These are phyloP conservation scores for Phytophthora cryptogea DNA, from an alignment of 352 stramenopile species.

Conservation along the genomic window DNA sequence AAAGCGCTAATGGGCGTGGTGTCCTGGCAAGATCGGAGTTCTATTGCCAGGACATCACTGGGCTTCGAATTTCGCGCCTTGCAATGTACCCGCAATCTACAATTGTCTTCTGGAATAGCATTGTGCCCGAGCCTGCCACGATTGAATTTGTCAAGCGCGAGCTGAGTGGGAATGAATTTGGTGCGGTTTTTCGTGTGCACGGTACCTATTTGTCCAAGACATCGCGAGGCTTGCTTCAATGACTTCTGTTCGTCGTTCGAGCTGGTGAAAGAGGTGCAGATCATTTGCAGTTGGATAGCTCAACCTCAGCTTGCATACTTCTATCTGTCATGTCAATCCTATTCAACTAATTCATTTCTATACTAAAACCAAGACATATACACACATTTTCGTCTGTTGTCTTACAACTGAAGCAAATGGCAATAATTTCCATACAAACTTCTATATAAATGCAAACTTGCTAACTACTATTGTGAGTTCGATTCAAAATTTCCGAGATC, in stretches of 20 bases:
- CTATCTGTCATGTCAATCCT: background rate
- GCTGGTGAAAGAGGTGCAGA: background rate
- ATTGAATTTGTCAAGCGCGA: slow-evolving; percentile 4
- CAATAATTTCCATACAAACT: slow-evolving; percentile 5
- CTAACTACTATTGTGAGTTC: background rate
- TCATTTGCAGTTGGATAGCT: slow-evolving; percentile 2
- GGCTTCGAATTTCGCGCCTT: background rate
- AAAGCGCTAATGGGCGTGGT: background rate
- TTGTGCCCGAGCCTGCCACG: slow-evolving; percentile 4
- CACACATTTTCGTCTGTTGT: background rate
- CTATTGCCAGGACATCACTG: background rate
- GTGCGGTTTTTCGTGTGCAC: background rate
- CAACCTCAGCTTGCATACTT: background rate
- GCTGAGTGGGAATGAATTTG: background rate
- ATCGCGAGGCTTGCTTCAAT: background rate
- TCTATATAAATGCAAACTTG: slow-evolving; percentile 10
- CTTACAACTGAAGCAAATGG: background rate
- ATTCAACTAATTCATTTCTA: slow-evolving; percentile 1
- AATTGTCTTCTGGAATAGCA: slow-evolving; percentile 11
- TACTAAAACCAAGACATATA: slow-evolving; percentile 11
- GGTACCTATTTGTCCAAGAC: background rate
- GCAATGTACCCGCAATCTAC: background rate
- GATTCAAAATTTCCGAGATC: background rate
- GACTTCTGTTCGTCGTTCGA: slow-evolving; percentile 1
- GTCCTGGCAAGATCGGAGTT: background rate